A percentile compares a stretch with the other conserved stretches of the same genome.
Evolutionary conservation across 2,329 filamentous ascomycete genomes (phyloP).

Genomic region (Cercospora berteroae): DNA sequence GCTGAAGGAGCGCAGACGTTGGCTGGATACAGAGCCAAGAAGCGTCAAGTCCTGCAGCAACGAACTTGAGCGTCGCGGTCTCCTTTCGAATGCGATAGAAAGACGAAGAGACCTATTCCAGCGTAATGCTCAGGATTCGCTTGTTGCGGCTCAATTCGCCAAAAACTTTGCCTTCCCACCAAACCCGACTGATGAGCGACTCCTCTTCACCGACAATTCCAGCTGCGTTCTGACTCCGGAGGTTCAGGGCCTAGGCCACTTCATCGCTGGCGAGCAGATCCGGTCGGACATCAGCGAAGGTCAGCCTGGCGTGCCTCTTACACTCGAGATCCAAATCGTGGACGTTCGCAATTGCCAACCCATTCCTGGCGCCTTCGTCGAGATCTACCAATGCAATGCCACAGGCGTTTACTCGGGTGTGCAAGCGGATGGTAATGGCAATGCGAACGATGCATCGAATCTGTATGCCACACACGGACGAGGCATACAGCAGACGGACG

Average conservation of each 20-base stretch:
- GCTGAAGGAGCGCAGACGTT: neutral
- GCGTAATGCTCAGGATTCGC: neutral
- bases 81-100: neutral
- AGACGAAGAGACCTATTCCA: neutral
- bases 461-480: constrained; percentile 42
- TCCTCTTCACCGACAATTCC: constrained; percentile 7
- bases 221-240: constrained; percentile 16
- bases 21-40: neutral
- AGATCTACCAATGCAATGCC: constrained; percentile 47
- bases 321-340: constrained; percentile 47
- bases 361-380: constrained; percentile 43
- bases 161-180: constrained; percentile 4
- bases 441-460: constrained; percentile 31
- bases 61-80: neutral
- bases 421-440: constrained; percentile 36
- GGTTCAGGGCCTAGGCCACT: constrained; percentile 15
- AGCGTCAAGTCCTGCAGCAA: neutral
- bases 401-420: constrained; percentile 47
- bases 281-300: constrained; percentile 44
- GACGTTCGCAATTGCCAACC: constrained; percentile 45
- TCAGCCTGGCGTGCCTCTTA: constrained; percentile 42
- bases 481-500: constrained; percentile 42
- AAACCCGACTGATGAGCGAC: neutral
- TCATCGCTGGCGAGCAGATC: constrained; percentile 39
- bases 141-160: neutral